Evolutionary conservation across 1,139 yeast species (phyloP).

Genomic region (Hanseniaspora sp.): DNA sequence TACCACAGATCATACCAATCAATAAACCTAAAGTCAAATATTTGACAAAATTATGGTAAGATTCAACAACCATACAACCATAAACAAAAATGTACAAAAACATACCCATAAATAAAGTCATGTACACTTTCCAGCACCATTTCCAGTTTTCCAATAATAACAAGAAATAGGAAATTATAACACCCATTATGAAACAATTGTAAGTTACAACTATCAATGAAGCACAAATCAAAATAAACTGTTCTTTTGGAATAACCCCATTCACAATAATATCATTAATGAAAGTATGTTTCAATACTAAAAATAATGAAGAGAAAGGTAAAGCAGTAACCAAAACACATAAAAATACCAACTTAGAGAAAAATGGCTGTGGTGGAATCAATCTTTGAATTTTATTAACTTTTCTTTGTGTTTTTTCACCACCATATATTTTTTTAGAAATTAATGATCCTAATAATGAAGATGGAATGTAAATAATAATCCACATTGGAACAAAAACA

Average conservation of each 20-base stretch:
- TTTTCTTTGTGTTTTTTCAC: conserved; percentile 53
- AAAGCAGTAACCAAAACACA: conserved; percentile 72
- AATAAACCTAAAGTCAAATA: conserved; percentile 53
- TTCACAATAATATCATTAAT: conserved; percentile 32
- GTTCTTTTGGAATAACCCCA: conserved; percentile 49
- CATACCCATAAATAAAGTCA: conserved; percentile 76
- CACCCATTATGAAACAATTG: conserved; percentile 72
- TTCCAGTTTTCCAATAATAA: conserved; percentile 84
- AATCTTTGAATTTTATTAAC: conserved; percentile 94
- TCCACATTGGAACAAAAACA: conserved; percentile 76
- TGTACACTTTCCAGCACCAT: conserved; percentile 95
- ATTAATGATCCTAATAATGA: conserved; percentile 69
- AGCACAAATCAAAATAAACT: conserved; percentile 63
- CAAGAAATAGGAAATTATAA: conserved; percentile 71
- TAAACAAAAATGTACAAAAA: conserved; percentile 75
- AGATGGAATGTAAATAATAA: conserved; percentile 70
- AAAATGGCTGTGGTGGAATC: conserved; percentile 85
- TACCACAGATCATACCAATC: conserved; percentile 74
- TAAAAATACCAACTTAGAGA: conserved; percentile 49
- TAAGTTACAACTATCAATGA: conserved; percentile 71
- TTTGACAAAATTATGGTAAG: conserved; percentile 43
- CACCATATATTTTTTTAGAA: conserved; percentile 51
- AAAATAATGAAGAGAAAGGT: conserved; percentile 90
- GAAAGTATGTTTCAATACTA: conserved; percentile 66
- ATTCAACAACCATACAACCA: conserved; percentile 31